Evolutionary conservation across 1,139 yeast genomes (phyloP), one percentile per base, ranked within the genome.

Genomic region (Sugiyamaella paludigena): DNA sequence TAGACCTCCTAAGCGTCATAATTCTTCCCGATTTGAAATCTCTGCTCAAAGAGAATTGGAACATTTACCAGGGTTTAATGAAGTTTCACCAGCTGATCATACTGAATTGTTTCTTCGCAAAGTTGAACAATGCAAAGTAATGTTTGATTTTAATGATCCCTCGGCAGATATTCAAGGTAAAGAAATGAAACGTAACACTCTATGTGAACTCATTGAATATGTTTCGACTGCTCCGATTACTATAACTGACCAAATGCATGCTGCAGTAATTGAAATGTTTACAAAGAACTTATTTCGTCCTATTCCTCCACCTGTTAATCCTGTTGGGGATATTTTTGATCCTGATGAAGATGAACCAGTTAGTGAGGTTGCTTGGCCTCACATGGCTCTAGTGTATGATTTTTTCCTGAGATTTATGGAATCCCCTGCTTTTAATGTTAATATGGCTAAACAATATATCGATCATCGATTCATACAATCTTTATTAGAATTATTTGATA

Each of bases 331-430:
- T 55, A 78, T 92, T 28, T 94, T 80, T 67, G 98, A 94, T 62
- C 98, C 99, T 0, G 98, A 92, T 71, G 99, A 92, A 71, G 98
- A 92, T 70, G 99, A 92, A 69, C 98, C 98, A 1, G 95, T 92
- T 37, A 82, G 83, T 62, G 98, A 94, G 66, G 81, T 92, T 54
- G 92, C 98, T 5, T 92, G 99, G 99, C 96, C 98, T 4, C 99
- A 92, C 67, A 92, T 94, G 97, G 95, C 88, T 69, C 80, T 91
- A 38, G 95, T 91, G 38, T 92, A 94, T 71, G 98, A 92, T 67
- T 88, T 92, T 63, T 92, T 92, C 66, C 73, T 94, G 55, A 76
- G 96, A 61, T 92, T 92, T 69, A 84, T 92, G 54, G 98, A 92
- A 69, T 83, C 92, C 56, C 95, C 96, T 4, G 98, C 91, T 69